Evolutionary conservation across 2,329 filamentous ascomycete genomes (phyloP), one percentile per base, ranked within the genome.

Genomic region (Fusarium drepaniforme): DNA sequence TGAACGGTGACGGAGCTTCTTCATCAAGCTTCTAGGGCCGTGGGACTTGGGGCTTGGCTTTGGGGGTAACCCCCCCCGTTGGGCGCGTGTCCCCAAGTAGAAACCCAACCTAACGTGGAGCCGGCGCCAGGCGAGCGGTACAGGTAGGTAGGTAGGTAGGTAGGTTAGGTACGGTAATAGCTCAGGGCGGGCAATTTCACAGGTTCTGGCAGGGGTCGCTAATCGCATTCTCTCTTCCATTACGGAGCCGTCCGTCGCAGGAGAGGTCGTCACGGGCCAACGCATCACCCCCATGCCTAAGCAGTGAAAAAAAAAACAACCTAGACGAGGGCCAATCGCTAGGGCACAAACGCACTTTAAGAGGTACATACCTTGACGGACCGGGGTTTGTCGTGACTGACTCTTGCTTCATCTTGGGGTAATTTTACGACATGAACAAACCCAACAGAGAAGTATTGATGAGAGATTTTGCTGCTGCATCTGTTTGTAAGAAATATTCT

Each of bases 91-190:
- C 25, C 49, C 33, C 15, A 60, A 40, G 40, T 40, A 68, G 61
- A 56, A 64, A 64, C 73, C 73, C 38, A 73, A 75, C 23, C 28
- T 28, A 28, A 8, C 69, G 66, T 75, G 73, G 73, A 73, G 73
- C 65, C 63, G 40, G 62, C 21, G 51, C 56, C 61, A 73, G 72
- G 68, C 51, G 42, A 46, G 42, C 42, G 42, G 42, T 46, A 46
- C 42, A 23, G 30, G 30, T 33, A 33, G 30, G 30, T 33, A 30
- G 30, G 30, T 30, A 30, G 30, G 28, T 30, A 33, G 30, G 42
- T 18, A 38, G 37, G 40, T 23, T 23, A 21, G 21, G 51, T 11
- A 33, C 53, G 66, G 64, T 63, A 61, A 35, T 46, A 62, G 68
- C 64, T 60, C 73, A 70, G 66, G 60, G 57, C 56, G 51, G 42